Conservation (phyloP, 2,329 filamentous ascomycete genomes). For the Pseudocercospora cruenta region DNA sequence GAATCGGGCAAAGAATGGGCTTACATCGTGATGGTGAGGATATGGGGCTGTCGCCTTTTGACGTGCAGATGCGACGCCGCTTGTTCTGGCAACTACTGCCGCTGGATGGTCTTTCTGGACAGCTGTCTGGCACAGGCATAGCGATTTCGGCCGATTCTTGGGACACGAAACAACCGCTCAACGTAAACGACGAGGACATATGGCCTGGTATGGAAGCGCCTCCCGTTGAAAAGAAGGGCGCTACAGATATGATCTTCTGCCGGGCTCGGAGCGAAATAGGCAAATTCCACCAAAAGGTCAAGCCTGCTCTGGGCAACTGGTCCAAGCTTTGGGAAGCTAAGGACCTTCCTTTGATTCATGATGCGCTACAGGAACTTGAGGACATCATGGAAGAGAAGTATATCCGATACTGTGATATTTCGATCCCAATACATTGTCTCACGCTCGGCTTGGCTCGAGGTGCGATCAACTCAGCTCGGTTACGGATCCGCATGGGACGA, state of each 20-base stretch:
- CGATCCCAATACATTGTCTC: slow-evolving; percentile 49
- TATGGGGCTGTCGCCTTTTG: slow-evolving; percentile 57
- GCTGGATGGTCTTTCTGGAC: slow-evolving; percentile 52
- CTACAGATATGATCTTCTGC: slow-evolving; percentile 58
- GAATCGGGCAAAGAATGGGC: slow-evolving; percentile 64
- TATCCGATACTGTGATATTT: slow-evolving; percentile 50
- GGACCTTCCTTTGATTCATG: slow-evolving; percentile 26
- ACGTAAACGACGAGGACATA: slow-evolving; percentile 43
- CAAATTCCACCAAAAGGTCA: slow-evolving; percentile 41
- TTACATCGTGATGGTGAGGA: slow-evolving; percentile 61
- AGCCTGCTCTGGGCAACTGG: slow-evolving; percentile 27
- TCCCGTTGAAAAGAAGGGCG: slow-evolving; percentile 48
- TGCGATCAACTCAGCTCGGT: slow-evolving; percentile 48
- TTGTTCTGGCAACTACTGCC: slow-evolving; percentile 67
- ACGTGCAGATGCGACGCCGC: slow-evolving; percentile 63
- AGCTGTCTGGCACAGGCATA: slow-evolving; percentile 38
- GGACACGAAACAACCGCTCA: slow-evolving; percentile 40
- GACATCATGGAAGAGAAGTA: slow-evolving; percentile 47
- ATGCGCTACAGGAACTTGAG: slow-evolving; percentile 47
- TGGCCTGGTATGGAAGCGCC: slow-evolving; percentile 53
- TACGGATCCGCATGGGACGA: slow-evolving; percentile 52
- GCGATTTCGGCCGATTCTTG: slow-evolving; percentile 33
- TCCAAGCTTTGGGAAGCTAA: slow-evolving; percentile 25
- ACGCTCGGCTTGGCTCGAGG: slow-evolving; percentile 49
- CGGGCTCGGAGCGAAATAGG: slow-evolving; percentile 49